Conservation (phyloP, 345 rosid species). For the Gossypium thurberi region DNA sequence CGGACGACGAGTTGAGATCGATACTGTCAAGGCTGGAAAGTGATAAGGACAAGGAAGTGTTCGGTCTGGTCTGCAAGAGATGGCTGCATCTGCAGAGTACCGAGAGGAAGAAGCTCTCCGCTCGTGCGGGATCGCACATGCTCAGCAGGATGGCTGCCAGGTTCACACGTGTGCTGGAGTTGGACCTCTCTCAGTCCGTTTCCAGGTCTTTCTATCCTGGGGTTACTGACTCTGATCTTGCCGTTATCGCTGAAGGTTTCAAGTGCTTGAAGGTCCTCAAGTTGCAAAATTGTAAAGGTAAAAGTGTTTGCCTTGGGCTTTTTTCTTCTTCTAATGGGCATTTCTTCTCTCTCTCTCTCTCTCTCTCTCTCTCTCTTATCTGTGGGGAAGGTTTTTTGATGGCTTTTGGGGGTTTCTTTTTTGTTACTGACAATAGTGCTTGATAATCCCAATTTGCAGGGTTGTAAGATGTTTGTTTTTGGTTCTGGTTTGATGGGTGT, state of each 20-base stretch:
- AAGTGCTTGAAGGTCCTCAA: constrained; percentile 50
- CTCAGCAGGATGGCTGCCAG: constrained; percentile 74
- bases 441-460: background rate
- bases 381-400: background rate
- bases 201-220: constrained; percentile 92
- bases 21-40: constrained; percentile 54
- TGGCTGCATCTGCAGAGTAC: constrained; percentile 86
- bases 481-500: background rate
- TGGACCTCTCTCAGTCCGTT: constrained; percentile 88
- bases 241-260: constrained; percentile 62
- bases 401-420: background rate
- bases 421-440: background rate
- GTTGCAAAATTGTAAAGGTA: constrained; percentile 73
- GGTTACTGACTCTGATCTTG: constrained; percentile 77
- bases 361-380: background rate
- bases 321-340: background rate
- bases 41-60: constrained; percentile 75
- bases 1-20: constrained; percentile 78
- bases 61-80: constrained; percentile 85
- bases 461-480: background rate
- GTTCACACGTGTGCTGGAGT: constrained; percentile 57
- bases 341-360: background rate
- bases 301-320: background rate
- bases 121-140: constrained; percentile 88
- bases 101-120: constrained; percentile 78